These are phyloP conservation scores for Septoria petroselini DNA, from an alignment of 2,329 filamentous ascomycete genomes.

Conservation along the genomic window DNA sequence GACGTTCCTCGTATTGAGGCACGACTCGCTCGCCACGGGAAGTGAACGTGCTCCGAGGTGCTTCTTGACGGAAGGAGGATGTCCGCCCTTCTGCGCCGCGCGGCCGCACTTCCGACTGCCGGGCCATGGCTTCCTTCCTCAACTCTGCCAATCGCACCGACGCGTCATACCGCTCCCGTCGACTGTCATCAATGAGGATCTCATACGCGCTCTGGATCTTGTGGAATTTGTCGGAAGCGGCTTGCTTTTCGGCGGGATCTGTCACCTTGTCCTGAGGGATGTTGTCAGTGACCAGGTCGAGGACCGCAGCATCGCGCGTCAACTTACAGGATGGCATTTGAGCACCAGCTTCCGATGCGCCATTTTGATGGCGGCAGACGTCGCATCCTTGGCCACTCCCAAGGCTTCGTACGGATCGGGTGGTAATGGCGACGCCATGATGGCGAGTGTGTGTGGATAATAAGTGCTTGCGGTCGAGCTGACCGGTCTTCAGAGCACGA, in stretches of 20 bases:
- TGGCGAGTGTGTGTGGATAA: background rate
- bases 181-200: slow-evolving; percentile 72
- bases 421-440: slow-evolving; percentile 39
- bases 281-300: background rate
- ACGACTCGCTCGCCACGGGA: slow-evolving; percentile 21
- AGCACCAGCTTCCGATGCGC: slow-evolving; percentile 90
- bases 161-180: slow-evolving; percentile 74
- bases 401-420: slow-evolving; percentile 84
- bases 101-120: slow-evolving; percentile 22
- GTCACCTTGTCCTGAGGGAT: slow-evolving; percentile 53
- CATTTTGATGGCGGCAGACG: slow-evolving; percentile 75
- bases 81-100: slow-evolving; percentile 20
- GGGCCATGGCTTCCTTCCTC: slow-evolving; percentile 54
- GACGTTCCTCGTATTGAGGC: slow-evolving; percentile 36
- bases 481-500: slow-evolving; percentile 12
- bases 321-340: slow-evolving; percentile 62
- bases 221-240: slow-evolving; percentile 85
- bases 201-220: slow-evolving; percentile 92
- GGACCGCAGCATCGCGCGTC: background rate
- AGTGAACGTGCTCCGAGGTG: slow-evolving; percentile 15
- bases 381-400: slow-evolving; percentile 67
- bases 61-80: slow-evolving; percentile 20
- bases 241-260: slow-evolving; percentile 69
- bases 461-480: slow-evolving; percentile 15
- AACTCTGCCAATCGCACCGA: slow-evolving; percentile 65